Evolutionary conservation across 345 rosid species (phyloP).

Genomic region (Noccaea caerulescens): DNA sequence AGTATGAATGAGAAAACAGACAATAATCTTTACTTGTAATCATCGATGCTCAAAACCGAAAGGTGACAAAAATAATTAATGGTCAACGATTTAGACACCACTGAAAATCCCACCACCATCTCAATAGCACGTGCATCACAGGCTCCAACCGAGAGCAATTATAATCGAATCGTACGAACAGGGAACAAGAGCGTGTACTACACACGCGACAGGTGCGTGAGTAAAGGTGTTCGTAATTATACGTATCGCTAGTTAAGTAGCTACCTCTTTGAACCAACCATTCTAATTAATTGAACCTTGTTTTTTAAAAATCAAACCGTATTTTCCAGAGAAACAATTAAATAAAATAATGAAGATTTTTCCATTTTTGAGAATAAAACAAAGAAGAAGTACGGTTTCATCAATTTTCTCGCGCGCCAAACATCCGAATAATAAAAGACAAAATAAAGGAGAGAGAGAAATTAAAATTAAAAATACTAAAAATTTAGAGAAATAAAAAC

Average conservation of each 20-base stretch:
- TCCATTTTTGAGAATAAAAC: slow-evolving; percentile 43
- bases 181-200: slow-evolving; percentile 13
- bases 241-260: slow-evolving; percentile 26
- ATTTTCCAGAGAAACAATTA: background rate
- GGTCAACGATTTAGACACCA: slow-evolving; percentile 41
- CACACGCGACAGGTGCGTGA: background rate
- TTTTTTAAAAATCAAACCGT: slow-evolving; percentile 14
- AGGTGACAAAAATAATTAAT: slow-evolving; percentile 39
- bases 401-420: slow-evolving; percentile 46
- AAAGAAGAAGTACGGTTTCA: slow-evolving; percentile 44
- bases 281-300: background rate
- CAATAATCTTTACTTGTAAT: slow-evolving; percentile 24
- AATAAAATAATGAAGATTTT: background rate
- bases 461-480: background rate
- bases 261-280: slow-evolving; percentile 6
- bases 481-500: background rate
- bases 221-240: background rate
- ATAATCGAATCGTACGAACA: slow-evolving; percentile 8
- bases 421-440: slow-evolving; percentile 45
- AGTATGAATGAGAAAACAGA: background rate
- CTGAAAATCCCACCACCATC: background rate
- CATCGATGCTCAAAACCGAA: slow-evolving; percentile 42
- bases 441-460: background rate
- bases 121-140: background rate
- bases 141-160: background rate